Percentiles rank a stretch among this genome's conserved stretches.
Conservation (phyloP, 78 protist species). For the Cavenderia fasciculata region DNA sequence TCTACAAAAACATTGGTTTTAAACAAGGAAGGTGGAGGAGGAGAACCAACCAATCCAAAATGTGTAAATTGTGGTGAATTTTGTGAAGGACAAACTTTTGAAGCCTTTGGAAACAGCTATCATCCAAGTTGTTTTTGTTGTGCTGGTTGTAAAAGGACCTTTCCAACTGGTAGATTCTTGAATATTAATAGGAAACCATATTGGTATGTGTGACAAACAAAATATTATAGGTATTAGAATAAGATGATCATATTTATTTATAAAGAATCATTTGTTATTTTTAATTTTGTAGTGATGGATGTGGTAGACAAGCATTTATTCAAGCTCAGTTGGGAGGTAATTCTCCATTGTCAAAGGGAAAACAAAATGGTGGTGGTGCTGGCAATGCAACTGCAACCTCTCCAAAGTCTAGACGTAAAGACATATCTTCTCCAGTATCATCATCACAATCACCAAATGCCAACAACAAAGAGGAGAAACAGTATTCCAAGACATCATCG, state of each 20-base stretch:
- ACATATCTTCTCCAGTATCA: neutral
- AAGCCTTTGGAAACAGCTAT: slow-evolving; percentile 61
- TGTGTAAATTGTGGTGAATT: slow-evolving; percentile 42
- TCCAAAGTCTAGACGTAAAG: neutral
- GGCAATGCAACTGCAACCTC: neutral
- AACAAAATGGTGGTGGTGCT: neutral
- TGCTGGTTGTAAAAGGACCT: slow-evolving; percentile 49
- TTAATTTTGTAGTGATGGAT: slow-evolving; percentile 35
- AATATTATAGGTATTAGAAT: neutral
- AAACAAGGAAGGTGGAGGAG: slow-evolving; percentile 11
- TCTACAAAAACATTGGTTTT: slow-evolving; percentile 26
- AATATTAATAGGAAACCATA: slow-evolving; percentile 58
- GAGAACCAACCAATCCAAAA: slow-evolving; percentile 63
- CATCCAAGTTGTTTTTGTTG: slow-evolving; percentile 64
- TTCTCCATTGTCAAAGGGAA: slow-evolving; percentile 27
- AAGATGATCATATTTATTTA: neutral
- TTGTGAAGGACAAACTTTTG: slow-evolving; percentile 68
- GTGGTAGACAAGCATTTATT: slow-evolving; percentile 69
- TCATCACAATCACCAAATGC: neutral
- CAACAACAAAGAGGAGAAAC: slow-evolving; percentile 26
- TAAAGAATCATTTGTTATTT: neutral
- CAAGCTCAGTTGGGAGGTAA: slow-evolving; percentile 47
- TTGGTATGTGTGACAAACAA: slow-evolving; percentile 21
- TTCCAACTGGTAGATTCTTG: slow-evolving; percentile 64
- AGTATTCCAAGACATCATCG: slow-evolving; percentile 51